These are phyloP conservation scores for Tripidium arundinaceum DNA, from an alignment of 202 grass and related monocot species.

Conservation along the genomic window DNA sequence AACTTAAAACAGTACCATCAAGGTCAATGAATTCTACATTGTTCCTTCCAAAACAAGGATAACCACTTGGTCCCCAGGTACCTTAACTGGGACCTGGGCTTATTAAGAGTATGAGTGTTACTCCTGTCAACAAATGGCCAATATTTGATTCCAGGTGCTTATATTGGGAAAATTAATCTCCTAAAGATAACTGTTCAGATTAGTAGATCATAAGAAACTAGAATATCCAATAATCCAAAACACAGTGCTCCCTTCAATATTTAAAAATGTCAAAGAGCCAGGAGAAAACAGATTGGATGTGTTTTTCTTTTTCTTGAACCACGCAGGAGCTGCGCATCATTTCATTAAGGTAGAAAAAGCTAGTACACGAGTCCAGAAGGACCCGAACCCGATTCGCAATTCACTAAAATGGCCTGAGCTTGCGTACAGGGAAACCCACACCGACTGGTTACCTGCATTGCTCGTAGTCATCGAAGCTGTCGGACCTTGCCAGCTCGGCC, in stretches of 20 bases:
- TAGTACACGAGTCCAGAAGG: too few relatives aligned
- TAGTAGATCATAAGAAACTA: too few relatives aligned
- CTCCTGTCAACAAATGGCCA: background rate
- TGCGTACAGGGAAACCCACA: background rate
- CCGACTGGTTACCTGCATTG: conserved; percentile 69
- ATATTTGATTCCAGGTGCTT: background rate
- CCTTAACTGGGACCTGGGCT: background rate
- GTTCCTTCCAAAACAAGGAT: background rate
- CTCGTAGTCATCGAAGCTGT: conserved; percentile 73
- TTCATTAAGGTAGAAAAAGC: too few relatives aligned
- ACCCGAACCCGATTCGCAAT: background rate
- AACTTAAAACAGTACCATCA: background rate
- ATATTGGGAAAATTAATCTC: background rate
- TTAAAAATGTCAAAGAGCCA: background rate
- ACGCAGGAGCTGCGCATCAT: too few relatives aligned
- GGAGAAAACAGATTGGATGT: background rate
- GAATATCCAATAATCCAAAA: too few relatives aligned
- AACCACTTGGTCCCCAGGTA: background rate
- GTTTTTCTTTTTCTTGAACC: background rate
- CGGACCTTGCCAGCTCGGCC: conserved; percentile 37
- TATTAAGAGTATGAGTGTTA: background rate
- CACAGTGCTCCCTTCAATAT: background rate
- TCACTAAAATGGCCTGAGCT: background rate
- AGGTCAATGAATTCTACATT: background rate
- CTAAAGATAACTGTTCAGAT: background rate